Percentiles rank a stretch among this genome's conserved stretches.
phyloP scores from a whole-genome alignment of 2,329 filamentous ascomycete species.

The Cercospora sp. region DNA sequence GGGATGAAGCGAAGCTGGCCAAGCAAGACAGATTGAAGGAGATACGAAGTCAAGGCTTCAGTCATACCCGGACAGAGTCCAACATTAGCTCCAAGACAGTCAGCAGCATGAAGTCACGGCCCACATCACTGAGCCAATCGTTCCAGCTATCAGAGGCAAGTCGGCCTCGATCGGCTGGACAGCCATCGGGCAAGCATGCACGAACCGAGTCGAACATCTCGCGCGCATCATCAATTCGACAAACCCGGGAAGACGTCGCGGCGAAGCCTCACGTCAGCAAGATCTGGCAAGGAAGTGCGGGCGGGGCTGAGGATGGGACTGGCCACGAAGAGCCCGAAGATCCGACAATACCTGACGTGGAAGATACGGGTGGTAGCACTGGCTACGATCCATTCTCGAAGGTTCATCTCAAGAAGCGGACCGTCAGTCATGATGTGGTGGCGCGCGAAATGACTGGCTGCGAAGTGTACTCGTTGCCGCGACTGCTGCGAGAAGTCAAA shows the following conservation, averaged over 20 bases:
- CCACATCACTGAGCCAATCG: slow-evolving; percentile 23
- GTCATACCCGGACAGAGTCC: slow-evolving; percentile 16
- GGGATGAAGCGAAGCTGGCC: slow-evolving; percentile 47
- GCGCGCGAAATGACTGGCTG: slow-evolving; percentile 77
- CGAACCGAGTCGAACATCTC: slow-evolving; percentile 8
- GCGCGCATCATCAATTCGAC: slow-evolving; percentile 21
- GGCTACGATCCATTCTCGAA: slow-evolving; percentile 85
- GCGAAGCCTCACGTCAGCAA: slow-evolving; percentile 13
- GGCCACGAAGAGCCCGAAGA: slow-evolving; percentile 25
- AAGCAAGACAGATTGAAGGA: slow-evolving; percentile 48
- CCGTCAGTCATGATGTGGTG: slow-evolving; percentile 78
- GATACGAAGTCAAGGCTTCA: slow-evolving; percentile 43
- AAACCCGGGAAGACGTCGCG: slow-evolving; percentile 7
- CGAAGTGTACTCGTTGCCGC: slow-evolving; percentile 74
- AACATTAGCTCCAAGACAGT: slow-evolving; percentile 1
- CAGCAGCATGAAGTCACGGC: slow-evolving; percentile 12
- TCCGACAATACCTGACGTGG: slow-evolving; percentile 22
- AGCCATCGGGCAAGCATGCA: neutral
- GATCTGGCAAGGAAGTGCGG: slow-evolving; percentile 10
- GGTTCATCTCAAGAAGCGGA: slow-evolving; percentile 77
- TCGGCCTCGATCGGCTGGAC: neutral
- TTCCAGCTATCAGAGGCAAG: neutral
- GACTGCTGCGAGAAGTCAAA: slow-evolving; percentile 78
- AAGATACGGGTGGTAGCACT: slow-evolving; percentile 38
- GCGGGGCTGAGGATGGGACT: slow-evolving; percentile 21